Percentiles rank a stretch among this genome's conserved stretches.
These are phyloP conservation scores for Alternaria ethzedia DNA, from an alignment of 2,329 filamentous ascomycete species.

Conservation along the genomic window DNA sequence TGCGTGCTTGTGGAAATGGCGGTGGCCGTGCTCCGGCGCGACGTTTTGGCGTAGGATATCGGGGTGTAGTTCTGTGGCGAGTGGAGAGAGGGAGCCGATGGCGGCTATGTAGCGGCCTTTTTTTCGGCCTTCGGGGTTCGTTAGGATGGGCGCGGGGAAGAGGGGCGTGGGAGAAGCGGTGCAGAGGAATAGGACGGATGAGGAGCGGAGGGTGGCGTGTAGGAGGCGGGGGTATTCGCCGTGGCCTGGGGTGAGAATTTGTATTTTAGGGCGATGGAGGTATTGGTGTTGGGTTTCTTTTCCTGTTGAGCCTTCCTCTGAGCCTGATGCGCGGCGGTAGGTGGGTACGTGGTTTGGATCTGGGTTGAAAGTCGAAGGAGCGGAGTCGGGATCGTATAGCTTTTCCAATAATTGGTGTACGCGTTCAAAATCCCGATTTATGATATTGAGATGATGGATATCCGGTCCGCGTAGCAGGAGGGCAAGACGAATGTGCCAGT, in stretches of 20 bases:
- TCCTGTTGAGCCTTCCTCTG: not conserved
- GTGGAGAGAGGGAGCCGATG: slow-evolving; percentile 71
- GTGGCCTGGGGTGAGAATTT: slow-evolving; percentile 72
- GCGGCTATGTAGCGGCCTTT: slow-evolving; percentile 76
- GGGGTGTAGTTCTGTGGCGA: slow-evolving; percentile 84
- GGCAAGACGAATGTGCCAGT: slow-evolving; percentile 90
- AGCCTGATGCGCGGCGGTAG: slow-evolving; percentile 12
- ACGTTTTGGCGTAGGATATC: slow-evolving; percentile 74
- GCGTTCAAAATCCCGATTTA: slow-evolving; percentile 74
- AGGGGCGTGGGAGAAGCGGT: slow-evolving; percentile 77
- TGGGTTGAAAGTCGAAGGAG: slow-evolving; percentile 21
- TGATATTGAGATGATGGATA: slow-evolving; percentile 80
- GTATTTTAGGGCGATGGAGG: slow-evolving; percentile 63
- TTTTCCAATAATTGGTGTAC: slow-evolving; percentile 60
- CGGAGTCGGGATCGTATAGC: slow-evolving; percentile 59
- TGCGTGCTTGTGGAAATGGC: slow-evolving; percentile 71
- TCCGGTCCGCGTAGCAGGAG: slow-evolving; percentile 73
- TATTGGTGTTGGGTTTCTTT: slow-evolving; percentile 11
- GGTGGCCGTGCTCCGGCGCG: slow-evolving; percentile 55
- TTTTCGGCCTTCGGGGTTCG: slow-evolving; percentile 70
- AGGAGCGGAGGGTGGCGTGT: slow-evolving; percentile 71
- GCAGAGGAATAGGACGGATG: slow-evolving; percentile 87
- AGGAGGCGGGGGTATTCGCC: slow-evolving; percentile 71
- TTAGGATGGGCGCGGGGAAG: slow-evolving; percentile 77
- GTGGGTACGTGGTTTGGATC: slow-evolving; percentile 15